phyloP scores from a whole-genome alignment of 305 asterid species.

The Fraxinus dipetala region DNA sequence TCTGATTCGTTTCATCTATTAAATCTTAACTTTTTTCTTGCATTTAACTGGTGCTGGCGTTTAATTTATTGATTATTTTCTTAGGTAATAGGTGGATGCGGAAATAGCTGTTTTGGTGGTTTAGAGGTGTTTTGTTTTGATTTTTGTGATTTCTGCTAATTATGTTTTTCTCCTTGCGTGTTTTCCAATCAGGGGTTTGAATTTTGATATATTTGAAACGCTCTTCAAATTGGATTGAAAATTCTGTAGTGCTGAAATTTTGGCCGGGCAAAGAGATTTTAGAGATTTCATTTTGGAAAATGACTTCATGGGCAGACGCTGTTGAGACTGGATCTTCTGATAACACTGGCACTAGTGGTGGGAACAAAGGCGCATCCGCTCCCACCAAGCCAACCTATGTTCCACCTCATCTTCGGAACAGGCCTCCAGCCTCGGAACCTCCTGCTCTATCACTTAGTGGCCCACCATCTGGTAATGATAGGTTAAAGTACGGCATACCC shows the following conservation, averaged over 20 bases:
- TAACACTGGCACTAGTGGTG: constrained; percentile 41
- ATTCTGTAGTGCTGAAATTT: constrained; percentile 7
- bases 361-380: constrained; percentile 40
- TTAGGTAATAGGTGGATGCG: not conserved
- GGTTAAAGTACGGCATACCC: constrained; percentile 46
- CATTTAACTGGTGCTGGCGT: constrained; percentile 3
- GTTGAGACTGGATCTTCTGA: constrained; percentile 55
- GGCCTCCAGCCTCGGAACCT: constrained; percentile 41
- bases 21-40: constrained; percentile 7
- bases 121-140: constrained; percentile 16
- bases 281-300: constrained; percentile 27
- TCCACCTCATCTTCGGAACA: constrained; percentile 82
- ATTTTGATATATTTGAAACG: not conserved
- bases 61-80: not conserved
- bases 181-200: not conserved
- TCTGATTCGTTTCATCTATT: not conserved
- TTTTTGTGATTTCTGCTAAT: constrained; percentile 19
- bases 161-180: not conserved
- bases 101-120: not conserved
- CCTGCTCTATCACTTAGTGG: constrained; percentile 50
- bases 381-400: constrained; percentile 59
- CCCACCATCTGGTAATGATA: constrained; percentile 50
- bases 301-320: constrained; percentile 79
- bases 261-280: not conserved
- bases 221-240: constrained; percentile 14